phyloP scores from a whole-genome alignment of 768 basidiomycete species.

The Lactarius indigo region DNA sequence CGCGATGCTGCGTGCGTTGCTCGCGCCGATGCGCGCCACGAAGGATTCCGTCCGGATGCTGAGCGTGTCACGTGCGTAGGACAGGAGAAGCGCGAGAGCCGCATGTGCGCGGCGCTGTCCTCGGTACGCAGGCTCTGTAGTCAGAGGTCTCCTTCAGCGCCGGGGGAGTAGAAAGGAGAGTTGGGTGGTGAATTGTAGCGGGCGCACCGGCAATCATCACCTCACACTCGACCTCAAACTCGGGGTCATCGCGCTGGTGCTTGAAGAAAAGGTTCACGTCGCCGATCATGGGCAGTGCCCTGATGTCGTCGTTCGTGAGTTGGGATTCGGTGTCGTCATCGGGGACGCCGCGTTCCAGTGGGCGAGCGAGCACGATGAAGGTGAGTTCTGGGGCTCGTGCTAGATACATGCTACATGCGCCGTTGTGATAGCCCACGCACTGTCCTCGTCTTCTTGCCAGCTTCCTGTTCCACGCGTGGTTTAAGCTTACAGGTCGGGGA shows the following conservation, averaged over 20 bases:
- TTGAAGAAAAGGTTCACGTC: slow-evolving; percentile 91
- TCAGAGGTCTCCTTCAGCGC: no score
- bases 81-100: slow-evolving; percentile 62
- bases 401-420: not conserved
- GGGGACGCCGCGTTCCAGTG: slow-evolving; percentile 21
- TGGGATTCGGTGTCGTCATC: not conserved
- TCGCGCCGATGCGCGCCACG: slow-evolving; percentile 66
- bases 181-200: not conserved
- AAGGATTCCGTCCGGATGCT: slow-evolving; percentile 48
- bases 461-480: slow-evolving; percentile 46
- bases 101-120: slow-evolving; percentile 63
- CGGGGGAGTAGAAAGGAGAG: not conserved
- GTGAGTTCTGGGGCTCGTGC: slow-evolving; percentile 58
- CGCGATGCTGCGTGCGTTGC: slow-evolving; percentile 63
- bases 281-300: slow-evolving; percentile 68
- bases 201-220: slow-evolving; percentile 86
- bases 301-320: slow-evolving; percentile 32
- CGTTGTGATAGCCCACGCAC: slow-evolving; percentile 35
- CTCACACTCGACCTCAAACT: slow-evolving; percentile 77
- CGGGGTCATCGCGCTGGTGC: slow-evolving; percentile 36
- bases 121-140: slow-evolving; percentile 63
- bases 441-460: slow-evolving; percentile 87
- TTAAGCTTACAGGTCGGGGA: not conserved
- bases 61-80: slow-evolving; percentile 51
- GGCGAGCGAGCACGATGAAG: slow-evolving; percentile 75